phyloP scores from a whole-genome alignment of 805 yeast species.

The Yarrowia sp. region DNA sequence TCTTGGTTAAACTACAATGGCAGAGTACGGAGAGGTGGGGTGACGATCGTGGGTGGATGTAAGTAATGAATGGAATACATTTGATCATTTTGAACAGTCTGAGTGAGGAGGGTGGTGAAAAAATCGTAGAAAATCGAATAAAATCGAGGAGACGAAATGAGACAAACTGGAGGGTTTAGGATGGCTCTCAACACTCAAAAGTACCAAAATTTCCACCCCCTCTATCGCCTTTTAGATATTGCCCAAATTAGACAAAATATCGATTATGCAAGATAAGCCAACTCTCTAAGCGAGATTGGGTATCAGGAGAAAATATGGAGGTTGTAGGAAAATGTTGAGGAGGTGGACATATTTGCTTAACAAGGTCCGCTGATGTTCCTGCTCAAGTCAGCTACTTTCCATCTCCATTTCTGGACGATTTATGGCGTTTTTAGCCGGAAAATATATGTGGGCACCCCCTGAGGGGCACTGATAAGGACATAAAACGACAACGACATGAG shows the following conservation, averaged over 20 bases:
- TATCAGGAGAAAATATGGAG: background rate
- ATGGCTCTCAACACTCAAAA: too few species aligned
- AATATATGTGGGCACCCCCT: background rate
- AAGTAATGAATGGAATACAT: background rate
- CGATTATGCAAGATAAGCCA: conserved; percentile 26
- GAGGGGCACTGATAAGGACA: background rate
- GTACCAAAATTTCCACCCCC: background rate
- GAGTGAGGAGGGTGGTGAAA: background rate
- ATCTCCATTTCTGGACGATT: too few species aligned
- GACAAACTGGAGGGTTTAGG: background rate
- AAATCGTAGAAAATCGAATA: background rate
- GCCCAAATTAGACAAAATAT: background rate
- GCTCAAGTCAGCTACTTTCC: too few species aligned
- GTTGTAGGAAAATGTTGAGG: background rate
- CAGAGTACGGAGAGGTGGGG: background rate
- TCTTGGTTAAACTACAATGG: background rate
- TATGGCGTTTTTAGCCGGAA: too few species aligned
- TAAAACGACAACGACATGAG: background rate
- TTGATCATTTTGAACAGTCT: background rate
- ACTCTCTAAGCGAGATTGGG: background rate
- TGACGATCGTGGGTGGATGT: background rate
- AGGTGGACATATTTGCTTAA: too few species aligned
- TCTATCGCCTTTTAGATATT: background rate
- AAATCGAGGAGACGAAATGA: background rate
- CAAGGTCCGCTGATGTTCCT: too few species aligned